Conservation (phyloP, 2,329 filamentous ascomycete species). For the Emmonsiellopsis sp. region DNA sequence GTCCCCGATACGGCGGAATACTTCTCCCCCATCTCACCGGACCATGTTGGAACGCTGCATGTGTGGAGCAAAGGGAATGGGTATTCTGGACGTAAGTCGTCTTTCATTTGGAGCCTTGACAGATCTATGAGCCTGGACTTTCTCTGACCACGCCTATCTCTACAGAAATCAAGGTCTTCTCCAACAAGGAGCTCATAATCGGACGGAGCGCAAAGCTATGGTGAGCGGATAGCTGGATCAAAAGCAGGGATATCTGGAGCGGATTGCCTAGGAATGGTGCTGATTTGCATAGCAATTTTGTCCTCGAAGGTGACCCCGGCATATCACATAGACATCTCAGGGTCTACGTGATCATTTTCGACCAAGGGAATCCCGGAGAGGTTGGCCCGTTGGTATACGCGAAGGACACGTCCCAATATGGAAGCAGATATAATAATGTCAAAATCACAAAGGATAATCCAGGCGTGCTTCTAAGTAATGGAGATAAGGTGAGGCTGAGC, state of each 20-base stretch:
- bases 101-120: not conserved
- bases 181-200: slow-evolving; percentile 10
- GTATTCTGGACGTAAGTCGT: not conserved
- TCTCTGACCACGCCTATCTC: not conserved
- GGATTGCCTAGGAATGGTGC: not conserved
- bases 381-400: slow-evolving; percentile 36
- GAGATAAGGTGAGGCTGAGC: slow-evolving; percentile 21
- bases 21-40: not conserved
- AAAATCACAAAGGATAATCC: slow-evolving; percentile 7
- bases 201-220: slow-evolving; percentile 10
- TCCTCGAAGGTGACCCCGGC: slow-evolving; percentile 23
- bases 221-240: slow-evolving; percentile 4
- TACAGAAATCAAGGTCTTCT: slow-evolving; percentile 9
- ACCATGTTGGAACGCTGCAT: slow-evolving; percentile 8
- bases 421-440: slow-evolving; percentile 28
- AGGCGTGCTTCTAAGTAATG: slow-evolving; percentile 11
- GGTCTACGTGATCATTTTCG: slow-evolving; percentile 36
- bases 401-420: slow-evolving; percentile 34
- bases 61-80: slow-evolving; percentile 1
- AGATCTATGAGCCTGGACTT: not conserved
- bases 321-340: slow-evolving; percentile 35
- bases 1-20: too few species aligned
- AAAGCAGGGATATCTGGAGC: too few species aligned
- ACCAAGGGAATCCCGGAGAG: slow-evolving; percentile 26
- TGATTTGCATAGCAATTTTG: slow-evolving; percentile 12